These are phyloP conservation scores for Mycosarcoma mackinlayi DNA, from an alignment of 1,284 basidiomycete species.

Conservation along the genomic window DNA sequence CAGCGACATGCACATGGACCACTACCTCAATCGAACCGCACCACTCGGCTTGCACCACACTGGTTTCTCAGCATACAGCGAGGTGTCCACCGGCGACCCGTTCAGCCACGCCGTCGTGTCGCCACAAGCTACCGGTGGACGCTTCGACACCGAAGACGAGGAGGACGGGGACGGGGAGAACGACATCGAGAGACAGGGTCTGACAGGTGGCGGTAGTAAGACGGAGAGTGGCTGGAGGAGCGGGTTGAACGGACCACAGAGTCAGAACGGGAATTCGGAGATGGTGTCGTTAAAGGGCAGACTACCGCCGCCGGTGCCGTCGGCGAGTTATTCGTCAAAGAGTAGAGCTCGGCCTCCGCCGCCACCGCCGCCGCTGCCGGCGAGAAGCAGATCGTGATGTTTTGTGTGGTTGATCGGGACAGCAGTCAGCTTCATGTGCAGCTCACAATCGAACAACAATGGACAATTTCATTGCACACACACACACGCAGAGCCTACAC, in stretches of 20 bases:
- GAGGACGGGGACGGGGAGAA: no score
- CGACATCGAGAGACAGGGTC: constrained; percentile 24
- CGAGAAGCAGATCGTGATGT: constrained; percentile 22
- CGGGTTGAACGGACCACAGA: constrained; percentile 1
- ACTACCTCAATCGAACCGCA: not conserved
- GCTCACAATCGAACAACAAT: not conserved
- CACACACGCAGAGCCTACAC: no score
- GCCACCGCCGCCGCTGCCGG: constrained; percentile 33
- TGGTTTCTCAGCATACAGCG: constrained; percentile 33
- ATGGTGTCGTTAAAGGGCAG: constrained; percentile 11
- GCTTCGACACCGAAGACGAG: constrained; percentile 8
- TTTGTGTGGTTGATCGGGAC: not conserved
- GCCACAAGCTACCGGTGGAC: constrained; percentile 32
- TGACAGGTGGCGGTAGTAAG: constrained; percentile 5
- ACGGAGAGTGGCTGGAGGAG: constrained; percentile 3
- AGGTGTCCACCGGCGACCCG: constrained; percentile 36
- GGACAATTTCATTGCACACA: constrained; percentile 6
- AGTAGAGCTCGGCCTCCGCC: constrained; percentile 33
- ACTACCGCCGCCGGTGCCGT: constrained; percentile 38
- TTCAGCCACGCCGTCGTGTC: constrained; percentile 33
- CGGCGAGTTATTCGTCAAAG: constrained; percentile 28
- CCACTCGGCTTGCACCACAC: constrained; percentile 35
- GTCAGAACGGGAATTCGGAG: not conserved
- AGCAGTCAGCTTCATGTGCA: no score
- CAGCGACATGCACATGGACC: constrained; percentile 20